phyloP scores from a whole-genome alignment of 805 yeast genomes.

The Wickerhamomyces canadensis region DNA sequence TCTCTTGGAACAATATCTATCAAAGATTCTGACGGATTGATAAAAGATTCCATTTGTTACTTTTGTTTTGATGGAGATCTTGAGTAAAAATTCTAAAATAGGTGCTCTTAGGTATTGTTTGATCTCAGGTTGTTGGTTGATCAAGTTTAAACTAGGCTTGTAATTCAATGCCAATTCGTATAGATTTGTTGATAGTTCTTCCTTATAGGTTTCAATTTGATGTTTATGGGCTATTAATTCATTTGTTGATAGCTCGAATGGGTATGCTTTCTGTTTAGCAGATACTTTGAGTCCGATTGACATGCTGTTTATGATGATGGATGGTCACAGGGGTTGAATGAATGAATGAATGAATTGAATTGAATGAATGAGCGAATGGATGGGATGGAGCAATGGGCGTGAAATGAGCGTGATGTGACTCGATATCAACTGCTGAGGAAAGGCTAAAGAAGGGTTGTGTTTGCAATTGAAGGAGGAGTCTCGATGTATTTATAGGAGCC shows the following conservation, averaged over 20 bases:
- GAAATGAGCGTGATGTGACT: conserved; percentile 1
- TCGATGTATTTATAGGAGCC: no score
- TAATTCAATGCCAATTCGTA: conserved; percentile 31
- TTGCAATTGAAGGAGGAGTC: no score
- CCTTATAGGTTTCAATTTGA: conserved; percentile 44
- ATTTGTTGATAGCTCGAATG: conserved; percentile 40
- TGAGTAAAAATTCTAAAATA: conserved; percentile 74
- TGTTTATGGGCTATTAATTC: conserved; percentile 45
- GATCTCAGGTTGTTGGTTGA: conserved; percentile 85
- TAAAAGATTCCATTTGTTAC: conserved; percentile 63
- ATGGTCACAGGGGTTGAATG: neutral
- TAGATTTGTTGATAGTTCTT: conserved; percentile 39
- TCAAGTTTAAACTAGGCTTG: conserved; percentile 56
- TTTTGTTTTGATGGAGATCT: conserved; percentile 58
- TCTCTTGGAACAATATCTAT: conserved; percentile 85
- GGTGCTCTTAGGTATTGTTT: conserved; percentile 67
- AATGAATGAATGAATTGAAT: neutral
- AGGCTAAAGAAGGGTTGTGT: neutral
- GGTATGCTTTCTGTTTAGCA: conserved; percentile 45
- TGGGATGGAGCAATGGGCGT: no score
- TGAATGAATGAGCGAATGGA: neutral
- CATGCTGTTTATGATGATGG: conserved; percentile 4
- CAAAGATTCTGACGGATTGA: conserved; percentile 72
- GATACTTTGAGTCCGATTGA: conserved; percentile 31
- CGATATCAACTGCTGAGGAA: no score